Evolutionary conservation across 164 flowering plant species (phyloP).

Genomic region (Kalanchoe fedtschenkoi): DNA sequence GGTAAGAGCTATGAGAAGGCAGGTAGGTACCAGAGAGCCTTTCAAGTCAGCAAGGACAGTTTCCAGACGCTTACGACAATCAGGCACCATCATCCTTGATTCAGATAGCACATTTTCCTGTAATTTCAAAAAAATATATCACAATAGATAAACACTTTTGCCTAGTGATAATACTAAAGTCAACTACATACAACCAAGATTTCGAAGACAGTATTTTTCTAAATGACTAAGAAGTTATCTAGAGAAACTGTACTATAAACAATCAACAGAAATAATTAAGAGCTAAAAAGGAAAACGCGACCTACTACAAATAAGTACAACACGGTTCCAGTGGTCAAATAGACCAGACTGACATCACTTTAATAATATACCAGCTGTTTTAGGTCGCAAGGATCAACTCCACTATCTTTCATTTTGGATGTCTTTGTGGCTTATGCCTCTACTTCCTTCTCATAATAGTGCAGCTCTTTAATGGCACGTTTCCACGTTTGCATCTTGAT

Average conservation of each 20-base stretch:
- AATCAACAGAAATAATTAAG: background rate
- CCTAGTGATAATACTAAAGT: background rate
- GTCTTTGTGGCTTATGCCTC: slow-evolving; percentile 81
- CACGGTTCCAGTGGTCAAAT: background rate
- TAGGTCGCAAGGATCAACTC: slow-evolving; percentile 87
- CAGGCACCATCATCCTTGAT: slow-evolving; percentile 98
- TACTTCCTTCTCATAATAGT: slow-evolving; percentile 88
- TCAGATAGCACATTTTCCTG: slow-evolving; percentile 95
- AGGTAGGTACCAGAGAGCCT: too few relatives aligned
- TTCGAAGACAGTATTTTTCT: background rate
- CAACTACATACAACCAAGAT: background rate
- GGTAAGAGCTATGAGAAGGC: too few relatives aligned
- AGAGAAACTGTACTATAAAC: background rate
- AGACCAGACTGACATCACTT: background rate
- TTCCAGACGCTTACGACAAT: slow-evolving; percentile 79
- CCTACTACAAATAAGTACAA: background rate
- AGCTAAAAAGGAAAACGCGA: background rate
- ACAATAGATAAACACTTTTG: background rate
- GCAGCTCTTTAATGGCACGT: slow-evolving; percentile 73
- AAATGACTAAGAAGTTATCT: background rate
- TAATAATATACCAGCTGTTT: slow-evolving; percentile 65
- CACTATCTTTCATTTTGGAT: slow-evolving; percentile 81
- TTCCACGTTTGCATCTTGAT: slow-evolving; percentile 87
- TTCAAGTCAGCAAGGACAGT: slow-evolving; percentile 64
- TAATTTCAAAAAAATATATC: slow-evolving; percentile 1